Percentiles rank a stretch among this genome's conserved stretches.
These are phyloP conservation scores for Salisapilia sapeloensis DNA, from an alignment of 352 stramenopile species.

Conservation along the genomic window DNA sequence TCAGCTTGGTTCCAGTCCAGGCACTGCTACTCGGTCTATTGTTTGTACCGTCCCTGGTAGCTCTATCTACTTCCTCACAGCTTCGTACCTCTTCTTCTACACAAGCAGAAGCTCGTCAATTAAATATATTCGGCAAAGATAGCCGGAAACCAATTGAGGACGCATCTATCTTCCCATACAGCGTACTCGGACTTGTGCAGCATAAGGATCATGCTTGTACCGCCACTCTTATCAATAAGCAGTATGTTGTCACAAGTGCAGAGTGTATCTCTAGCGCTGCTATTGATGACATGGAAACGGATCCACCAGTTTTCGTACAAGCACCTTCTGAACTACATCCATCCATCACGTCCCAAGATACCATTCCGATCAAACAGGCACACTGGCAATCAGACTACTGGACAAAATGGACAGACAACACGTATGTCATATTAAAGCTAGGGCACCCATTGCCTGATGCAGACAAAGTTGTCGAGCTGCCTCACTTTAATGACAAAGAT, in stretches of 20 bases:
- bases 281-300: too few relatives aligned
- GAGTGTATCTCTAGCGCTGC: slow-evolving; percentile 22
- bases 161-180: slow-evolving; percentile 23
- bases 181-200: slow-evolving; percentile 26
- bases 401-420: slow-evolving; percentile 33
- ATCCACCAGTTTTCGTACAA: too few relatives aligned
- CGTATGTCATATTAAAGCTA: slow-evolving; percentile 49
- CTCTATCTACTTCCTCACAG: too few relatives aligned
- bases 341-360: too few relatives aligned
- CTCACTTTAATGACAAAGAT: slow-evolving; percentile 11
- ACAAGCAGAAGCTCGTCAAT: slow-evolving; percentile 6
- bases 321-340: too few relatives aligned
- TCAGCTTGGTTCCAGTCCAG: too few relatives aligned
- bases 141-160: slow-evolving; percentile 16
- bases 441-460: slow-evolving; percentile 16
- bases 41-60: too few relatives aligned
- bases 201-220: slow-evolving; percentile 24
- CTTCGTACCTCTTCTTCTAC: too few relatives aligned
- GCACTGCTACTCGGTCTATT: too few relatives aligned
- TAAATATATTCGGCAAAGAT: slow-evolving; percentile 29
- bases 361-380: slow-evolving; percentile 14
- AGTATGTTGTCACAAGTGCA: slow-evolving; percentile 29
- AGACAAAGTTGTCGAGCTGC: slow-evolving; percentile 15
- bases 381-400: slow-evolving; percentile 53
- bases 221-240: slow-evolving; percentile 25